Percentiles rank a stretch among this genome's conserved stretches.
These are phyloP conservation scores for Mortierella sp. DNA, from an alignment of 371 early-diverging fungal species.

Conservation along the genomic window DNA sequence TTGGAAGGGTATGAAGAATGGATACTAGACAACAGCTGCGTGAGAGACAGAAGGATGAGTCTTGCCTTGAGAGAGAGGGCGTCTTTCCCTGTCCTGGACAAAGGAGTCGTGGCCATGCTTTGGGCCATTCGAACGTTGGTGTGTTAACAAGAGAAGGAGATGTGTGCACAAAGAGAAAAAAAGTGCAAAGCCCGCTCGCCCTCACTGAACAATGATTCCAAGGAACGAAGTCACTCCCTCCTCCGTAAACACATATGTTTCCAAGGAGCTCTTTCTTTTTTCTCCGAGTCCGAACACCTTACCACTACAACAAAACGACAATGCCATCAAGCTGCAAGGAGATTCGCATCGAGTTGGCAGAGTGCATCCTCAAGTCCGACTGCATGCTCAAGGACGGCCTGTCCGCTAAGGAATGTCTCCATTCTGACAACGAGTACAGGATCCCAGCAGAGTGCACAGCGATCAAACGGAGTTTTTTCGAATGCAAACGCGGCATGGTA, in stretches of 20 bases:
- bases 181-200: neutral
- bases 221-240: neutral
- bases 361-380: constrained; percentile 81
- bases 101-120: constrained; percentile 35
- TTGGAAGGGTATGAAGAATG: neutral
- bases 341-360: constrained; percentile 76
- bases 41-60: no score
- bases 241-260: neutral
- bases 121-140: constrained; percentile 17
- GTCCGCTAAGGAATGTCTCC: constrained; percentile 76
- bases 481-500: constrained; percentile 82
- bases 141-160: neutral
- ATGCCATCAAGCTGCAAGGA: constrained; percentile 81
- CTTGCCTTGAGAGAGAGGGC: constrained; percentile 48
- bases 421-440: constrained; percentile 68
- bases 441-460: constrained; percentile 76
- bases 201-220: neutral
- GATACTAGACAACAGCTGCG: neutral
- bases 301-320: neutral
- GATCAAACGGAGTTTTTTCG: constrained; percentile 76
- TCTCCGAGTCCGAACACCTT: constrained; percentile 2
- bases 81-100: constrained; percentile 27
- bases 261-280: no score
- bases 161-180: neutral
- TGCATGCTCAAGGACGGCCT: constrained; percentile 78